Conservation (phyloP, 352 stramenopile species). For the Phytopythium cucurbitacearum region DNA sequence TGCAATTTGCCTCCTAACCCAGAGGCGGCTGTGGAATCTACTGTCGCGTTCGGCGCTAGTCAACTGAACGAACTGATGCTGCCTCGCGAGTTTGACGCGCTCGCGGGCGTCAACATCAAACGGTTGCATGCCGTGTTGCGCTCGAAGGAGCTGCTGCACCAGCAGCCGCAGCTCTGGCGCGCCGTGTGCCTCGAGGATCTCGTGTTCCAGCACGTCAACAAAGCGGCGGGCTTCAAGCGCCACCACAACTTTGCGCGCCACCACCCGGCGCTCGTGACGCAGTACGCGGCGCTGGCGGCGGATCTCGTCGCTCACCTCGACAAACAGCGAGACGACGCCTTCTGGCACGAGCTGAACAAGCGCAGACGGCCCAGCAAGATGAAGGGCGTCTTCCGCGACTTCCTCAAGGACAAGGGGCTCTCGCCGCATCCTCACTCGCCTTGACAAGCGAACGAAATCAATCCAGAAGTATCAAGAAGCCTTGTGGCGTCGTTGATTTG, state of each 20-base stretch:
- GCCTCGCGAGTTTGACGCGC: constrained; percentile 3
- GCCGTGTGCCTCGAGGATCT: constrained; percentile 3
- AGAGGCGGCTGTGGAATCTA: too few species aligned
- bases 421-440: too few species aligned
- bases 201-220: constrained; percentile 2
- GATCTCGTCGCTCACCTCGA: constrained; percentile 1
- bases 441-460: not conserved
- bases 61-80: too few species aligned
- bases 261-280: not conserved
- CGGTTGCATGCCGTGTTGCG: constrained; percentile 2
- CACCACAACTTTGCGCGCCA: constrained; percentile 1
- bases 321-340: constrained; percentile 1
- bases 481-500: not conserved
- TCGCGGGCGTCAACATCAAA: not conserved
- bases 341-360: constrained; percentile 2
- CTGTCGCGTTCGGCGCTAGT: too few species aligned
- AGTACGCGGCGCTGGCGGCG: not conserved
- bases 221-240: not conserved
- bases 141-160: constrained; percentile 2
- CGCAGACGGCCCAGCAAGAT: constrained; percentile 1
- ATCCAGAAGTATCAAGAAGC: not conserved
- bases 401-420: not conserved
- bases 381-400: constrained; percentile 2
- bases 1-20: too few species aligned
- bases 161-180: constrained; percentile 6